Conservation (phyloP, 148 eudicot genomes). For the Selenicereus undatus region DNA sequence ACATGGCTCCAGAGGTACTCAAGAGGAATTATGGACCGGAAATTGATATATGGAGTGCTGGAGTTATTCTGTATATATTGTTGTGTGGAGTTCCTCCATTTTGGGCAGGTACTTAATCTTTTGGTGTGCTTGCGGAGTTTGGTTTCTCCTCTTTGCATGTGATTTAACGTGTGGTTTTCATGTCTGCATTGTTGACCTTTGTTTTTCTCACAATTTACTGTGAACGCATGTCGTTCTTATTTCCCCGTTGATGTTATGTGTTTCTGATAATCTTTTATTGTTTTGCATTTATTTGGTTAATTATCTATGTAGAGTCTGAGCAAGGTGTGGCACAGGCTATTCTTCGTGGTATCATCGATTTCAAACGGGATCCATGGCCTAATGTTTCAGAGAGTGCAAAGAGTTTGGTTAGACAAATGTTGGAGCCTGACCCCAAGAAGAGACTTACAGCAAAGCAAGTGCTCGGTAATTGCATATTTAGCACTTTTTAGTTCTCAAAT, state of each 20-base stretch:
- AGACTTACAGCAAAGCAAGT: conserved; percentile 75
- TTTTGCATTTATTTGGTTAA: conserved; percentile 6
- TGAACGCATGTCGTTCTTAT: conserved; percentile 1
- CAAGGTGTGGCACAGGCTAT: conserved; percentile 99
- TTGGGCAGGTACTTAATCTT: conserved; percentile 70
- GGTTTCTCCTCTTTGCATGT: conserved; percentile 2
- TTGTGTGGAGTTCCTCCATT: conserved; percentile 98
- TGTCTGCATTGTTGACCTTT: background rate
- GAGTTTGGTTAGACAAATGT: conserved; percentile 43
- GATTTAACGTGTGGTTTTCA: conserved; percentile 1
- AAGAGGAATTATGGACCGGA: conserved; percentile 92
- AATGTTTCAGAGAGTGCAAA: conserved; percentile 83
- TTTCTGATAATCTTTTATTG: background rate
- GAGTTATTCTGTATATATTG: conserved; percentile 88
- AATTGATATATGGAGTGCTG: conserved; percentile 98
- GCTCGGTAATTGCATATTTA: conserved; percentile 31
- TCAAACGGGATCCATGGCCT: conserved; percentile 97
- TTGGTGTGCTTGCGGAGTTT: conserved; percentile 5
- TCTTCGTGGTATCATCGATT: conserved; percentile 82
- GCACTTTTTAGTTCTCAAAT: background rate
- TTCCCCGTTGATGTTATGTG: background rate
- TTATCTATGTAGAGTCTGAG: conserved; percentile 66
- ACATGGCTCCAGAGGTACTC: conserved; percentile 97
- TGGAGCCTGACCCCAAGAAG: conserved; percentile 77
- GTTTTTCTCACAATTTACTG: background rate